These are phyloP conservation scores for Apiospora malaysiana DNA, from an alignment of 2,329 filamentous ascomycete species.

Conservation along the genomic window DNA sequence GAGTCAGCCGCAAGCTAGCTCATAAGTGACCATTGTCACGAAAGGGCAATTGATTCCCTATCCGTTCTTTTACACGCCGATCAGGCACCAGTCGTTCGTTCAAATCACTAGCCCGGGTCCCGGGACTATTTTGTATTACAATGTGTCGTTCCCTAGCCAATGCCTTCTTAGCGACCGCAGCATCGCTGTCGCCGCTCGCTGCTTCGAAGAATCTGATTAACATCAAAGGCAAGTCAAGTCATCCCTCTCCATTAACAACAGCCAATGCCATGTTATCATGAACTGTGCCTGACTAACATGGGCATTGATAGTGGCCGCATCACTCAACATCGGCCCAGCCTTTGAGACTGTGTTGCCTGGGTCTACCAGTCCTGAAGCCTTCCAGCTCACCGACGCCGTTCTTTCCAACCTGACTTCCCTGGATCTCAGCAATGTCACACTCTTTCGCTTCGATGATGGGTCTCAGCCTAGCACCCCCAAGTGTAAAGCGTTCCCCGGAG, in stretches of 20 bases:
- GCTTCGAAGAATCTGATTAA: neutral
- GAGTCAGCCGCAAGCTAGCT: neutral
- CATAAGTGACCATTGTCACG: neutral
- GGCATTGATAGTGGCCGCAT: neutral
- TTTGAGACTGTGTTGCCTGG: neutral
- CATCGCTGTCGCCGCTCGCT: neutral
- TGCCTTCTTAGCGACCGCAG: neutral
- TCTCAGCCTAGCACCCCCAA: constrained; percentile 7
- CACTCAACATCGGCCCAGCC: constrained; percentile 15
- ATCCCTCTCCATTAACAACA: no score
- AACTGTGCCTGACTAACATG: neutral
- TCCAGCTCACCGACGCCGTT: constrained; percentile 32
- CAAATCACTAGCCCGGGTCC: neutral
- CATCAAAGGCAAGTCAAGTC: neutral
- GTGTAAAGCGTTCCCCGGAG: constrained; percentile 40
- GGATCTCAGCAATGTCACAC: constrained; percentile 30
- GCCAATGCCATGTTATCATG: no score
- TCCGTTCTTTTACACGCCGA: constrained; percentile 1
- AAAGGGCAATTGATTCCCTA: neutral
- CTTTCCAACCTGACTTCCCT: constrained; percentile 20
- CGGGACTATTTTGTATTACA: neutral
- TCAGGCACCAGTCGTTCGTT: constrained; percentile 9
- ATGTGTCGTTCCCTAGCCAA: neutral
- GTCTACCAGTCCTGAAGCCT: constrained; percentile 25
- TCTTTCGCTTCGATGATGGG: constrained; percentile 33